These are phyloP conservation scores for Pythium guiyangense DNA, from an alignment of 352 stramenopile species.

Conservation along the genomic window DNA sequence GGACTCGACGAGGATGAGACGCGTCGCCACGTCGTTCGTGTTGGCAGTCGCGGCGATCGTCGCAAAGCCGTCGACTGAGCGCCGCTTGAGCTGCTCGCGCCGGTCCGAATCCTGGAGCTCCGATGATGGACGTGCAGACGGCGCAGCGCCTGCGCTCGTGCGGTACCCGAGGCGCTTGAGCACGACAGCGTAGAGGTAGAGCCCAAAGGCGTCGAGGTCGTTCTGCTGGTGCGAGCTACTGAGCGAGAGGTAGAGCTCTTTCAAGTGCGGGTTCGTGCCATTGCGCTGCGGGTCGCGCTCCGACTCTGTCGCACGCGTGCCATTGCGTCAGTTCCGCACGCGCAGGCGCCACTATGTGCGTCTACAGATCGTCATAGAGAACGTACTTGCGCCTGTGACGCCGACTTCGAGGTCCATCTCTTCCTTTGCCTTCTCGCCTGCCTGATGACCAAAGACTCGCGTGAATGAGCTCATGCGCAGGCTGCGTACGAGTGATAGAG, in stretches of 20 bases:
- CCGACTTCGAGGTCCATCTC: conserved; percentile 74
- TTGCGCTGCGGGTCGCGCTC: conserved; percentile 34
- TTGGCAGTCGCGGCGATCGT: conserved; percentile 8
- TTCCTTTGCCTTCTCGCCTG: conserved; percentile 78
- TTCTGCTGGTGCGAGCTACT: too few species aligned
- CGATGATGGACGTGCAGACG: too few species aligned
- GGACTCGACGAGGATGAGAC: conserved; percentile 63
- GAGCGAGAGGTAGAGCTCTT: conserved; percentile 61
- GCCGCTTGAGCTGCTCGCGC: conserved; percentile 25
- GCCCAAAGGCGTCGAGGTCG: too few species aligned
- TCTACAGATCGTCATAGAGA: too few species aligned
- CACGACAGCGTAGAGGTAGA: too few species aligned
- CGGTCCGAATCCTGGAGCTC: too few species aligned
- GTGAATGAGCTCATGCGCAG: neutral
- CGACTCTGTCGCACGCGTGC: conserved; percentile 17
- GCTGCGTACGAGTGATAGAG: too few species aligned
- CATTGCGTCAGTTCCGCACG: too few species aligned
- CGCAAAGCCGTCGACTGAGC: conserved; percentile 14
- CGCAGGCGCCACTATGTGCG: too few species aligned
- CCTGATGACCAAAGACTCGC: too few species aligned
- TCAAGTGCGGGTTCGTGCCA: conserved; percentile 62
- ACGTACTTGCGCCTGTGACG: conserved; percentile 41
- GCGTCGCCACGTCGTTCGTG: conserved; percentile 49
- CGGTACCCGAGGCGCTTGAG: too few species aligned
- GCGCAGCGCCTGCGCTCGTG: too few species aligned